phyloP scores from a whole-genome alignment of 2,329 filamentous ascomycete genomes.

The Aureobasidium pullulans region DNA sequence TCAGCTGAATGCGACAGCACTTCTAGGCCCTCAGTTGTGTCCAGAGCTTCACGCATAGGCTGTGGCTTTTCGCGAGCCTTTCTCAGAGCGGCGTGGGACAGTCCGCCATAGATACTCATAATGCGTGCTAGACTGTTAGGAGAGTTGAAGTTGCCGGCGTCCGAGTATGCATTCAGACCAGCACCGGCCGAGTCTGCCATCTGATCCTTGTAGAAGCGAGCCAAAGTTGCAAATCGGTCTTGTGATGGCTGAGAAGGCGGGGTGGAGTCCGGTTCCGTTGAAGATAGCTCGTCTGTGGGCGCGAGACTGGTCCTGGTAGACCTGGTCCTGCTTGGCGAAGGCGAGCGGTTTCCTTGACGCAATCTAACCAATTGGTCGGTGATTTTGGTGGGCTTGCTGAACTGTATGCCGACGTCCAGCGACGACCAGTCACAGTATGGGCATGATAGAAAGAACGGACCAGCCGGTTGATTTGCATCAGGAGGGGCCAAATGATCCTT shows the following conservation, averaged over 20 bases:
- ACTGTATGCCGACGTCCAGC: conserved; percentile 79
- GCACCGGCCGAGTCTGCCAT: conserved; percentile 57
- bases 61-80: conserved; percentile 60
- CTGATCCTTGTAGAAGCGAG: conserved; percentile 75
- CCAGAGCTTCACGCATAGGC: conserved; percentile 73
- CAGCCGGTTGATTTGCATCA: conserved; percentile 16
- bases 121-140: conserved; percentile 78
- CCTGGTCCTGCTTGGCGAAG: conserved; percentile 3
- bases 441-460: conserved; percentile 58
- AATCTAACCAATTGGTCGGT: conserved; percentile 53
- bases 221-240: conserved; percentile 66
- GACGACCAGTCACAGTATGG: conserved; percentile 91
- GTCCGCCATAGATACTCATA: conserved; percentile 78
- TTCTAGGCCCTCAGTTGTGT: conserved; percentile 60
- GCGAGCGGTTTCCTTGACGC: conserved; percentile 19
- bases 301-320: background rate
- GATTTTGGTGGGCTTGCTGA: conserved; percentile 79
- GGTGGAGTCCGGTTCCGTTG: conserved; percentile 18
- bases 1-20: conserved; percentile 37
- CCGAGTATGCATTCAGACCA: conserved; percentile 42
- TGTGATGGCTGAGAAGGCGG: conserved; percentile 38
- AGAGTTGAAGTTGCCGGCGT: conserved; percentile 56
- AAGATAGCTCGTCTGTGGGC: background rate
- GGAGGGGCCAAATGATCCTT: conserved; percentile 27
- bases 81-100: conserved; percentile 53